Base-by-base conservation (phyloP, 1,284 basidiomycete species). In the Rhodofomes roseus region DNA sequence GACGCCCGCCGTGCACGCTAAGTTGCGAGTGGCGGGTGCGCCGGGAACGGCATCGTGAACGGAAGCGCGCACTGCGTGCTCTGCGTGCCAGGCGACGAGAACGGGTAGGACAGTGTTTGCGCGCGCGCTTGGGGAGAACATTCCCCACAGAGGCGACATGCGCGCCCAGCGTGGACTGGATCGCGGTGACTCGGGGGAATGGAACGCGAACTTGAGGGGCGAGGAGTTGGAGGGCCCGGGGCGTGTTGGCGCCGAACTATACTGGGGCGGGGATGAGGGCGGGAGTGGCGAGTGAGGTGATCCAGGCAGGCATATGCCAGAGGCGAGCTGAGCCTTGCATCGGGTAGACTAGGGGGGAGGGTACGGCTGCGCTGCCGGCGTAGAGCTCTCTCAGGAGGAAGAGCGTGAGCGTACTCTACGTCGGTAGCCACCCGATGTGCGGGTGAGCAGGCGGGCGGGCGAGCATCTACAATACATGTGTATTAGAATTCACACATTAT, bases 1-100 rank as follows among this genome's bases (percentile, higher is more conserved):
- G 64, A 62, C 29, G 66, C 68, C 4, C 70, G 64, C 56, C 65
- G 66, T n/a, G 73, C 68, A 39, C 74, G 66, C 57, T 66, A n/a
- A n/a, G n/a, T 63, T 37, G 65, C 63, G n/a, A 60, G 63, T 20
- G 63, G 58, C 16, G 70, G 66, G 52, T 68, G 65, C 53, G 64
- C 60, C 18, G 70, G 71, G 56, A 63, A 70, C 37, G 71, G 71
- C 46, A 71, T 73, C 56, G 59, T 60, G 56, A 61, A 43, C 55
- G 63, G 68, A 44, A 63, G 64, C 61, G 60, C 65, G 54, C 62
- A 61, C 31, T 65, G 60, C 50, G 60, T 36, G 41, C 41, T 23
- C n/a, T 20, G 14, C n/a, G n/a, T 11, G 4, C 22, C 44, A 18
- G 51, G 52, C 31, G 52, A 37, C 46, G 48, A 39, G n/a, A 31